phyloP scores from a whole-genome alignment of 768 basidiomycete genomes.

The Suillus occidentalis region DNA sequence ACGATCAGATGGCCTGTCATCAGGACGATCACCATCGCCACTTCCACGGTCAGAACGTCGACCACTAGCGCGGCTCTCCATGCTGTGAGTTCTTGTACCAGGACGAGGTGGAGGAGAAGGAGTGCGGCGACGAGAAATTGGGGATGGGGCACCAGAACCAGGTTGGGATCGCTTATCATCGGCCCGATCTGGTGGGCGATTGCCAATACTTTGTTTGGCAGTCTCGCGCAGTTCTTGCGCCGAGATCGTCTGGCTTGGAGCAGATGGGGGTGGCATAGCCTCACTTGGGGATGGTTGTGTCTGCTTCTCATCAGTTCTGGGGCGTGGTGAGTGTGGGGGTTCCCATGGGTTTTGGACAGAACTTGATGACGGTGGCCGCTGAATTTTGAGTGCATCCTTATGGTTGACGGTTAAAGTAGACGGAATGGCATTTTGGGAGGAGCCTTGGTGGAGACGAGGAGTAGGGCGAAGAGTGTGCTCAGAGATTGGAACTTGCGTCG shows the following conservation, averaged over 20 bases:
- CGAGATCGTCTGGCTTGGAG: conserved; percentile 75
- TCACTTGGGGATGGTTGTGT: conserved; percentile 30
- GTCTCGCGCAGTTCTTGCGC: conserved; percentile 82
- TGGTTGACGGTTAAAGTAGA: conserved; percentile 14
- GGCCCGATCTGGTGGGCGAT: conserved; percentile 35
- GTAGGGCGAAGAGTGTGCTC: conserved; percentile 10
- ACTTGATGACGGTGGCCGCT: conserved; percentile 16
- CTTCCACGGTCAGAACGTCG: conserved; percentile 55
- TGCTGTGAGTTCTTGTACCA: conserved; percentile 68
- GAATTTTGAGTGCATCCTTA: conserved; percentile 20
- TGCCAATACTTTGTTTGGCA: conserved; percentile 63
- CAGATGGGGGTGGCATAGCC: conserved; percentile 75
- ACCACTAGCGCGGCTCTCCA: conserved; percentile 72
- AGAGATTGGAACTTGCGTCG: neutral
- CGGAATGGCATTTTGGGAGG: conserved; percentile 15
- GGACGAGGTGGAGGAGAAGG: conserved; percentile 65
- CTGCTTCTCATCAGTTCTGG: conserved; percentile 41
- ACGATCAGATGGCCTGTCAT: conserved; percentile 56
- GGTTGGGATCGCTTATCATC: conserved; percentile 51
- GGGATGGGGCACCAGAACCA: conserved; percentile 56
- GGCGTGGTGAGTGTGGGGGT: conserved; percentile 40
- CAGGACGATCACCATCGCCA: conserved; percentile 43
- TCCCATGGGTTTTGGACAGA: conserved; percentile 32
- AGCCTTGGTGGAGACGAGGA: conserved; percentile 20
- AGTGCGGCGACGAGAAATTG: conserved; percentile 55